Evolutionary conservation across 1,139 yeast species (phyloP).

Genomic region (Hemisphaericaspora subhashii): DNA sequence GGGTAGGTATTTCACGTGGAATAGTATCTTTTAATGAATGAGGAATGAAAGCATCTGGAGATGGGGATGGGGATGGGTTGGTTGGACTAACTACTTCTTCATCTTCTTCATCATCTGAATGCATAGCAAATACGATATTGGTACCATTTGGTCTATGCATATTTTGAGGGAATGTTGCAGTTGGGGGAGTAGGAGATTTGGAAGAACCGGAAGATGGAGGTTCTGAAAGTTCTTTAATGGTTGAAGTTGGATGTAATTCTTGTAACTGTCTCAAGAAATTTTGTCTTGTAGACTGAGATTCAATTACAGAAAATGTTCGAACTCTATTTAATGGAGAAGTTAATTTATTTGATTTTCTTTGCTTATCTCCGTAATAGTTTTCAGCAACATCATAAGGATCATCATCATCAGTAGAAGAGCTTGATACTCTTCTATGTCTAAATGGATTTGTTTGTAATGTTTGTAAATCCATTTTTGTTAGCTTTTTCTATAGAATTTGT

Average conservation of each 20-base stretch:
- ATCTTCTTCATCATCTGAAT: constrained; percentile 10
- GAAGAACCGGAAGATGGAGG: constrained; percentile 6
- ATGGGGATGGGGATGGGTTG: neutral
- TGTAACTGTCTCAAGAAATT: constrained; percentile 12
- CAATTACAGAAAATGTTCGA: constrained; percentile 53
- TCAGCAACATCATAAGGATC: constrained; percentile 73
- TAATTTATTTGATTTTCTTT: constrained; percentile 36
- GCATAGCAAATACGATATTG: constrained; percentile 6
- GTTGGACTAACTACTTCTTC: constrained; percentile 4
- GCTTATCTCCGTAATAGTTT: constrained; percentile 69
- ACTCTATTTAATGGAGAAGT: constrained; percentile 41
- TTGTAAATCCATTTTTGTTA: constrained; percentile 1
- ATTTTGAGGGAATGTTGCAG: constrained; percentile 5
- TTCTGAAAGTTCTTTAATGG: constrained; percentile 12
- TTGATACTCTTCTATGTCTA: constrained; percentile 23
- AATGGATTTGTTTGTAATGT: constrained; percentile 10
- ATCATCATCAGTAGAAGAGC: constrained; percentile 30
- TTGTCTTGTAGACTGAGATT: constrained; percentile 19
- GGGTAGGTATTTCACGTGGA: neutral
- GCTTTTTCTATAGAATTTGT: too few species aligned
- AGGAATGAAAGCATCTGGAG: neutral
- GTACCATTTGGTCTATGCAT: neutral
- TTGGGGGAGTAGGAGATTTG: constrained; percentile 8
- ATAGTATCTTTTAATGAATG: neutral
- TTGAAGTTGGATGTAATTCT: constrained; percentile 8